Conservation (phyloP, 306 rosid genomes). For the Vigna angularis region DNA sequence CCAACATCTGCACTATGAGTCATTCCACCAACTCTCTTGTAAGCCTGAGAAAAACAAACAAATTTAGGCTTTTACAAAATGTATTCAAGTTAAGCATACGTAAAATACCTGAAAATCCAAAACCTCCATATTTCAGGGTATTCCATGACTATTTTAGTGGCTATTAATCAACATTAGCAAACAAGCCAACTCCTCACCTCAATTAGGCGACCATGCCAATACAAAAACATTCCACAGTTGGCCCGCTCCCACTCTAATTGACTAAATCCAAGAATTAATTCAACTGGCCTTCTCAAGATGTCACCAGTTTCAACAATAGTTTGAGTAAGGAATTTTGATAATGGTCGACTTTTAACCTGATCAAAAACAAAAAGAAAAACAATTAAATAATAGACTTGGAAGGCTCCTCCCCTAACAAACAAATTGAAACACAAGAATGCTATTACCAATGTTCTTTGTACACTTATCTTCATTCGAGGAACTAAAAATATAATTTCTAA, state of each 20-base stretch:
- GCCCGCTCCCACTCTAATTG: constrained; percentile 68
- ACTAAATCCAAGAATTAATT: constrained; percentile 56
- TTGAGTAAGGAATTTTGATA: constrained; percentile 56
- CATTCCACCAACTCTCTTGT: constrained; percentile 74
- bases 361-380: constrained; percentile 29
- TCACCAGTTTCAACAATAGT: constrained; percentile 51
- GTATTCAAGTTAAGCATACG: constrained; percentile 13
- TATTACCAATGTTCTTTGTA: constrained; percentile 60
- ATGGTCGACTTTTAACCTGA: constrained; percentile 63
- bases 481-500: constrained; percentile 65
- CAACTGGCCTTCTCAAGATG: constrained; percentile 49
- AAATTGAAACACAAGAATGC: constrained; percentile 35
- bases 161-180: background rate
- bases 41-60: constrained; percentile 52
- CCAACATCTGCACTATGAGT: constrained; percentile 59
- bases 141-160: background rate
- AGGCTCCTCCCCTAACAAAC: background rate
- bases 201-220: constrained; percentile 70
- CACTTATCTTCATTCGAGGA: constrained; percentile 66
- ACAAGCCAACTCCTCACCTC: constrained; percentile 53
- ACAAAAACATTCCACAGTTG: constrained; percentile 63
- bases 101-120: background rate
- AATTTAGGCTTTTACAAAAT: background rate
- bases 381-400: constrained; percentile 15
- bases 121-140: background rate